Conservation (phyloP, 2,329 filamentous ascomycete genomes). For the Colletotrichum lentis region DNA sequence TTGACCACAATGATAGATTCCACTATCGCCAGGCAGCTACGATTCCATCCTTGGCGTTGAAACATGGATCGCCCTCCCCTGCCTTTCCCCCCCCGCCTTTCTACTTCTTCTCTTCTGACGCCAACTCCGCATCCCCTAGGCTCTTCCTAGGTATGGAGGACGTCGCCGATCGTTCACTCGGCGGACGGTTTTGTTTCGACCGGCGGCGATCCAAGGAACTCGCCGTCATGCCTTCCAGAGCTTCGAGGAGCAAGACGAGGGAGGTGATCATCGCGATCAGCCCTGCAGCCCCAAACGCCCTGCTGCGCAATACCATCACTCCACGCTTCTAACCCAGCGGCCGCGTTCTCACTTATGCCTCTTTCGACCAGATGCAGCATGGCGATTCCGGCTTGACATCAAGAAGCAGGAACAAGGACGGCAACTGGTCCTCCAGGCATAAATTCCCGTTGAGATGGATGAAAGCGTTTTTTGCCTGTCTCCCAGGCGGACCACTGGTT, state of each 20-base stretch:
- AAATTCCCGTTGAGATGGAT: background rate
- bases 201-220: background rate
- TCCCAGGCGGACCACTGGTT: background rate
- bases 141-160: background rate
- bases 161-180: background rate
- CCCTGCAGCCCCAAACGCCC: background rate
- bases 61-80: too few relatives aligned
- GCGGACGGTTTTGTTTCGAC: background rate
- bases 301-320: constrained; percentile 10
- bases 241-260: background rate
- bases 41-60: background rate
- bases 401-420: background rate
- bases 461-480: background rate
- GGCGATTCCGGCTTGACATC: background rate
- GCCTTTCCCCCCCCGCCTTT: too few relatives aligned
- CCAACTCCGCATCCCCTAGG: background rate
- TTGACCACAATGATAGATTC: too few relatives aligned
- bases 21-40: constrained; percentile 19
- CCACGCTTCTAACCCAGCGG: background rate
- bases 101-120: too few relatives aligned
- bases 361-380: background rate
- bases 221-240: background rate
- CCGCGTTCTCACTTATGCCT: background rate
- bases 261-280: background rate
- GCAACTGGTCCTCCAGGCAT: background rate